A percentile compares a stretch with the other conserved stretches of the same genome.
phyloP scores from a whole-genome alignment of 331 rosid genomes.

The Arachis monticola region DNA sequence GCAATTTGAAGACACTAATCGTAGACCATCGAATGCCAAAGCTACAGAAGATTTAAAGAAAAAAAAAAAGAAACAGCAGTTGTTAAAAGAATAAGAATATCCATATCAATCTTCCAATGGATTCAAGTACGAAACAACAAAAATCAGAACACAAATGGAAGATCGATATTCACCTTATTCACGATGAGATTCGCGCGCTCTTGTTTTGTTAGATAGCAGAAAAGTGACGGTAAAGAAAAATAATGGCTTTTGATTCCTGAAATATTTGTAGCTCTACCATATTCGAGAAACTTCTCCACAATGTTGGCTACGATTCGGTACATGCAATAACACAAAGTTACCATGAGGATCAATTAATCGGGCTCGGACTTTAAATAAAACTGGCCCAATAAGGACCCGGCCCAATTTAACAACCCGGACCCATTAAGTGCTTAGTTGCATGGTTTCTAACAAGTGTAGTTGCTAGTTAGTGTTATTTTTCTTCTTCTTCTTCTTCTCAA shows the following conservation, averaged over 20 bases:
- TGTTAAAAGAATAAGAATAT: not conserved
- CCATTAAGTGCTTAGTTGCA: not conserved
- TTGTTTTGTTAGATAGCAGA: not conserved
- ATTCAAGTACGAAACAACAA: not conserved
- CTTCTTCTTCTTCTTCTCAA: not conserved
- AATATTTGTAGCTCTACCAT: constrained; percentile 12
- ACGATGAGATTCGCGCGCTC: not conserved
- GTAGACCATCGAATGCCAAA: not conserved
- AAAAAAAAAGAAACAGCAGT: not conserved
- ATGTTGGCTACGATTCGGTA: not conserved
- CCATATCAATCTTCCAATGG: not conserved
- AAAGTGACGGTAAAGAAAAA: not conserved
- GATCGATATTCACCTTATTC: constrained; percentile 10
- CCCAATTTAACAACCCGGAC: not conserved
- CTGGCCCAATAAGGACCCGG: not conserved
- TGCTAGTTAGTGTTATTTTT: not conserved
- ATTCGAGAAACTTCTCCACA: constrained; percentile 47
- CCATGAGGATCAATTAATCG: constrained; percentile 3
- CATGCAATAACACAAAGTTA: not conserved
- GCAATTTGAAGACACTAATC: not conserved
- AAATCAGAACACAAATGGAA: not conserved
- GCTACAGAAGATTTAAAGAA: not conserved
- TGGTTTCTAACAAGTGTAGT: not conserved
- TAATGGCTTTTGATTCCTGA: not conserved
- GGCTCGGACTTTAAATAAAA: not conserved